These are phyloP conservation scores for Calonectria hongkongensis DNA, from an alignment of 2,329 filamentous ascomycete genomes.

Conservation along the genomic window DNA sequence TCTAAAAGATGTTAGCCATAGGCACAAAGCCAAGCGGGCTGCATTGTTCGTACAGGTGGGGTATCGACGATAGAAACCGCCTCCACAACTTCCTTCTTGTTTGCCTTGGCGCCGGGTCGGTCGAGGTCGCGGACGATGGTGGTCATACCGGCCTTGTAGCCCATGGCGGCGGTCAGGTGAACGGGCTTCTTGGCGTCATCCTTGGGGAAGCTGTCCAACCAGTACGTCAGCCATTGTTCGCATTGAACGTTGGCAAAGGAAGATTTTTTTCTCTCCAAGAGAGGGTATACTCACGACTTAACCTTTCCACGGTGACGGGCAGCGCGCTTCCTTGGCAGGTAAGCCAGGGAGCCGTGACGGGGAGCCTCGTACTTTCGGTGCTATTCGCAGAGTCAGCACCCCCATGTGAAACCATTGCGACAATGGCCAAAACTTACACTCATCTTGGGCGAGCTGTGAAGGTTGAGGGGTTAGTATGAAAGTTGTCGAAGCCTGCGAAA, in stretches of 20 bases:
- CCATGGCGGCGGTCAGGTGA: conserved; percentile 98
- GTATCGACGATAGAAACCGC: conserved; percentile 92
- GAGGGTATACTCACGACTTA: conserved; percentile 85
- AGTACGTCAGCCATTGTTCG: conserved; percentile 54
- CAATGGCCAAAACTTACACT: conserved; percentile 60
- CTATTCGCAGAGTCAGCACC: conserved; percentile 55
- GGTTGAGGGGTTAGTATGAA: conserved; percentile 62
- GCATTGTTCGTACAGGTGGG: conserved; percentile 94
- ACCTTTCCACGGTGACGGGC: conserved; percentile 97
- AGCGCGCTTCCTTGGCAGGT: conserved; percentile 92
- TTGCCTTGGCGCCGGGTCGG: conserved; percentile 98
- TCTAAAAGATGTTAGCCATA: conserved; percentile 87
- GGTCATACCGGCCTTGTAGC: conserved; percentile 99
- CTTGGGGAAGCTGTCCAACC: conserved; percentile 90
- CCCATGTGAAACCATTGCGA: conserved; percentile 48
- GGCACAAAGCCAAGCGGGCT: conserved; percentile 86
- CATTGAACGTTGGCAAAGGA: conserved; percentile 23
- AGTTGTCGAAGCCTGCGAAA: conserved; percentile 59
- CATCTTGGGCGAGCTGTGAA: conserved; percentile 63
- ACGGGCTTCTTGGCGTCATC: conserved; percentile 99
- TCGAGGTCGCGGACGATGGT: conserved; percentile 99
- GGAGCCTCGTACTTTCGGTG: conserved; percentile 85
- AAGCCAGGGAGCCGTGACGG: conserved; percentile 95
- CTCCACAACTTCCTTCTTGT: conserved; percentile 99
- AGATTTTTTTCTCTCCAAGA: conserved; percentile 31